Conservation (phyloP, 495 filamentous ascomycete genomes). For the Hypoxylon fragiforme region DNA sequence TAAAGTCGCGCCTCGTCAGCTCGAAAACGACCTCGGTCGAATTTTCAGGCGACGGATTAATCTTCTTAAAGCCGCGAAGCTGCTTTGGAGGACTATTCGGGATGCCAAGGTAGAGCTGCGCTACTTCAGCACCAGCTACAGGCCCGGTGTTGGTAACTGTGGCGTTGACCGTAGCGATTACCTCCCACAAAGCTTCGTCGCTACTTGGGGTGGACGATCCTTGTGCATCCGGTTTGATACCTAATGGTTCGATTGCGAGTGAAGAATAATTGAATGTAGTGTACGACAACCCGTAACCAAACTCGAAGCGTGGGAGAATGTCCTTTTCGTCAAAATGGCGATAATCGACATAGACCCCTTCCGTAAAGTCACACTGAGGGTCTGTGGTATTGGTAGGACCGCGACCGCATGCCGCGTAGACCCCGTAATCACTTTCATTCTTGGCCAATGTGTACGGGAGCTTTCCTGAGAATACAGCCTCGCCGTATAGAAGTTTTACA, state of each 20-base stretch:
- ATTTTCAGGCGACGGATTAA: constrained; percentile 56
- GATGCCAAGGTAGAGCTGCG: constrained; percentile 69
- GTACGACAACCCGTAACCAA: constrained; percentile 72
- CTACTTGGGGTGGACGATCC: constrained; percentile 51
- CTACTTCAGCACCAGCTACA: constrained; percentile 66
- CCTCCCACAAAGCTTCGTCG: constrained; percentile 63
- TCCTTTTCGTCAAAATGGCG: constrained; percentile 65
- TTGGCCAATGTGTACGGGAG: constrained; percentile 72
- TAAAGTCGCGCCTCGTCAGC: constrained; percentile 70
- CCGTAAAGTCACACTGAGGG: constrained; percentile 64
- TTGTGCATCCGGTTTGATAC: constrained; percentile 37
- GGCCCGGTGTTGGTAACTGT: constrained; percentile 68
- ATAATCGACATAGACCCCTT: constrained; percentile 68
- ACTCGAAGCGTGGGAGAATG: constrained; percentile 67
- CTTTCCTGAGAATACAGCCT: constrained; percentile 61
- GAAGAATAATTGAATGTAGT: constrained; percentile 62
- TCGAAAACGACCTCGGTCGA: constrained; percentile 61
- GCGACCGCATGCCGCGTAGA: constrained; percentile 38
- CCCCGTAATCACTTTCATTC: constrained; percentile 64
- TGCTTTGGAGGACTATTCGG: constrained; percentile 64
- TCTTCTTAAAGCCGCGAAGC: constrained; percentile 77
- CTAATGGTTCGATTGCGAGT: constrained; percentile 41
- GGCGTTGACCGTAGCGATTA: constrained; percentile 58
- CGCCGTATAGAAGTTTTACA: constrained; percentile 62
- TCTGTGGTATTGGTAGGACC: constrained; percentile 47